Percentiles rank a stretch among this genome's conserved stretches.
Evolutionary conservation across 257 asterid genomes (phyloP).

Genomic region (Salvia rosmarinus): DNA sequence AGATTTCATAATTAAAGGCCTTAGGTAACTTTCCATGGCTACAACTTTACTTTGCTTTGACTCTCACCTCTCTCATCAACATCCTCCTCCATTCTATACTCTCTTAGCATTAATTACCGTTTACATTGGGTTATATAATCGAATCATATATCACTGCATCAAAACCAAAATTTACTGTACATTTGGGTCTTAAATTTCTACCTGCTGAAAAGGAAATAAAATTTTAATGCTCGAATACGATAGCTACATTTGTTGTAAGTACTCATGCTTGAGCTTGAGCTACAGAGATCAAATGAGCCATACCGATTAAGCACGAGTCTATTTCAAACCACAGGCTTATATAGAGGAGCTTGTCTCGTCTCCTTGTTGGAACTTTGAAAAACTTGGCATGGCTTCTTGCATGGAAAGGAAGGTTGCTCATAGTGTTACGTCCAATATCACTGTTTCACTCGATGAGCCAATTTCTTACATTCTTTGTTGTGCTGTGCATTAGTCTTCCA

Average conservation of each 20-base stretch:
- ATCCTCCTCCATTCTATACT: neutral
- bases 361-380: neutral
- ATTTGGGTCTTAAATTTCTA: neutral
- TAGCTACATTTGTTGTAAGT: neutral
- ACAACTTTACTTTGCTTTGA: neutral
- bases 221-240: neutral
- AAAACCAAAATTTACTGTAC: neutral
- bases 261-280: no score
- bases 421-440: neutral
- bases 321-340: neutral
- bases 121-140: neutral
- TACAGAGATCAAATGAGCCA: neutral
- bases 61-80: neutral
- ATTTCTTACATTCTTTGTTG: neutral
- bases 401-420: neutral
- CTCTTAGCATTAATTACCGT: neutral
- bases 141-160: no score
- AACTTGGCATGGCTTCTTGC: no score
- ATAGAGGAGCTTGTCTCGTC: neutral
- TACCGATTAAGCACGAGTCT: neutral
- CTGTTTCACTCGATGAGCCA: neutral
- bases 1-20: neutral
- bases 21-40: neutral
- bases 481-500: neutral
- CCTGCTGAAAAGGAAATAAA: neutral